Evolutionary conservation across 768 basidiomycete genomes (phyloP).

Genomic region (Rhodotorula kratochvilovae): DNA sequence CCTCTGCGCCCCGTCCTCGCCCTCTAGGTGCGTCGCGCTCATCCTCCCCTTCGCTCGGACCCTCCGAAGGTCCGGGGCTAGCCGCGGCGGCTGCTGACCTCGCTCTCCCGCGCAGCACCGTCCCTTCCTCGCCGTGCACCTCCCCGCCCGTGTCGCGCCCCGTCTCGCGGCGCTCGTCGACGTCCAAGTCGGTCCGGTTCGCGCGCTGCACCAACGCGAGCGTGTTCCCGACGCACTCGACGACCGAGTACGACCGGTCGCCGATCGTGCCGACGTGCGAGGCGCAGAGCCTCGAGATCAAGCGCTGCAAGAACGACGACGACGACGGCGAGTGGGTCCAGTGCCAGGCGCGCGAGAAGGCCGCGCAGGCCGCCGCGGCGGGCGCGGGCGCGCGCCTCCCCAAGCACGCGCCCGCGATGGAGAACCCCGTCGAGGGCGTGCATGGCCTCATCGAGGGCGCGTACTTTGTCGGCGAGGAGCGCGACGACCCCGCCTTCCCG

Average conservation of each 20-base stretch:
- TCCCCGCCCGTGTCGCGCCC: conserved; percentile 28
- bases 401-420: conserved; percentile 21
- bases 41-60: too few species aligned
- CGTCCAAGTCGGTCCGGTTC: conserved; percentile 39
- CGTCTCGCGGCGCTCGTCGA: conserved; percentile 40
- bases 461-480: conserved; percentile 34
- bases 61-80: too few species aligned
- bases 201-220: conserved; percentile 38
- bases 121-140: conserved; percentile 11
- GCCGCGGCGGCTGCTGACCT: neutral
- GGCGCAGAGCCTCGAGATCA: conserved; percentile 31
- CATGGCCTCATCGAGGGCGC: conserved; percentile 36
- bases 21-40: conserved; percentile 1
- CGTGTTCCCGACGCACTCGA: conserved; percentile 39
- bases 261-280: conserved; percentile 39
- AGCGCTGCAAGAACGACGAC: conserved; percentile 23
- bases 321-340: conserved; percentile 39
- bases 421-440: conserved; percentile 38
- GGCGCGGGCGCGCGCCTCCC: conserved; percentile 1
- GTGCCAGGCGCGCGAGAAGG: conserved; percentile 32
- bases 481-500: neutral
- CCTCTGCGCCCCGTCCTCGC: conserved; percentile 25
- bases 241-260: conserved; percentile 40
- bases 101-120: neutral
- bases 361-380: neutral